Evolutionary conservation across 140 eudicot species (phyloP), one percentile per base, ranked within the genome.

Genomic region (Stevia rebaudiana): DNA sequence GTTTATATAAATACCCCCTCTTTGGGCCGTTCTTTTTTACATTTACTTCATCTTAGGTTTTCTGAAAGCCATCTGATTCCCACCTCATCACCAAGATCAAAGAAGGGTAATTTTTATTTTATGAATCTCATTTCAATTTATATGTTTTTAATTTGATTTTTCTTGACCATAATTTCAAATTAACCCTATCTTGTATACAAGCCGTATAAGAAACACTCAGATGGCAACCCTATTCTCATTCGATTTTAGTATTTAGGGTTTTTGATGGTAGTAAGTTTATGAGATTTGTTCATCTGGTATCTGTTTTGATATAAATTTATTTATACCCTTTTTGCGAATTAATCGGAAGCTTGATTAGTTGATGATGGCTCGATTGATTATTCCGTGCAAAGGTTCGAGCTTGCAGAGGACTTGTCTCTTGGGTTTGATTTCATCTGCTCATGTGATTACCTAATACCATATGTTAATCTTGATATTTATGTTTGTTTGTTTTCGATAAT

Each of bases 341-440:
- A 59, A 31, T 51, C 35, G 40, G 67, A 51, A 61, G 71, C 71
- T 83, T 37, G 68, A 23, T 73, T 47, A 25, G 51, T 74, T 68
- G 79, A 64, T 67, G 80, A 91, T 91, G 98, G 94, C 98, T 72
- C 84, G 98, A 70, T 87, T 87, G 96, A 78, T 91, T 74, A 80
- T 84, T 49, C 96, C 96, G 3, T 82, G 81, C 86, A 91, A 80
- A 80, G 86, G 92, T 75, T 80, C 84, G 37, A 82, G 80, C 76
- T 77, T 84, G 52, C 80, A 80, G 69, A 91, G 79, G 89, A 79
- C 89, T 41, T 84, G 86, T 71, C 77, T 87, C 68, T 73, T 87
- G 95, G 91, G 95, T 74, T 84, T 91, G 87, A 76, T 88, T 77
- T 80, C 97, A 13, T 80, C 80, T 65, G 82, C 85, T 63, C 89